phyloP scores from a whole-genome alignment of 2,329 filamentous ascomycete genomes.

The Sarocladium oryzae region DNA sequence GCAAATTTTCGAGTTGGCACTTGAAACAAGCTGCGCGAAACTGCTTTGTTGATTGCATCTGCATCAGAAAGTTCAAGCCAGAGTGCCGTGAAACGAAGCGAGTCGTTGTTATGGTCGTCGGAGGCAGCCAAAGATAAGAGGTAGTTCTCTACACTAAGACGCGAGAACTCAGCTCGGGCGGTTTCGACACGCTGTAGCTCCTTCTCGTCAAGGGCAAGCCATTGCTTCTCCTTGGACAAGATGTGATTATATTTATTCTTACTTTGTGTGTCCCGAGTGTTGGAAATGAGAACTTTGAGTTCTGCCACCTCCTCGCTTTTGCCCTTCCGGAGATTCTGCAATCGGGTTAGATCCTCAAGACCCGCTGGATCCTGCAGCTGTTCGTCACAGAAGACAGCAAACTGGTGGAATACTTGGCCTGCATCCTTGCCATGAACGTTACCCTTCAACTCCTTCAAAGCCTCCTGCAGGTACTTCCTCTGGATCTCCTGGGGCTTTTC shows the following conservation, averaged over 20 bases:
- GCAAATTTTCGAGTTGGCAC: constrained; percentile 93
- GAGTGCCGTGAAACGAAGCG: constrained; percentile 83
- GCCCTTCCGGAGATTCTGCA: constrained; percentile 70
- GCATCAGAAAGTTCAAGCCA: constrained; percentile 88
- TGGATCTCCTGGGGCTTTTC: constrained; percentile 91
- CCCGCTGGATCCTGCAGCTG: constrained; percentile 84
- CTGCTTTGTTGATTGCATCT: constrained; percentile 68
- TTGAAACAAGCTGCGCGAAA: constrained; percentile 59
- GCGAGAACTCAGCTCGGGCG: constrained; percentile 75
- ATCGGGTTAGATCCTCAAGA: constrained; percentile 74
- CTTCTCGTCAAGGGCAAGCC: constrained; percentile 83
- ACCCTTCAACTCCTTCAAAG: constrained; percentile 72
- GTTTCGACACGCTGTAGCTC: constrained; percentile 75
- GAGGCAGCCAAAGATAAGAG: constrained; percentile 77
- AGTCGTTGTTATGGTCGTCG: constrained; percentile 83
- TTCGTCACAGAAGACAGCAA: constrained; percentile 90
- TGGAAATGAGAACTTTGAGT: constrained; percentile 54
- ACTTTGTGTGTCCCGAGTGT: constrained; percentile 44
- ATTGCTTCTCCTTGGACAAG: constrained; percentile 69
- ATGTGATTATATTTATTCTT: constrained; percentile 53
- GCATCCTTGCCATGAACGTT: constrained; percentile 64
- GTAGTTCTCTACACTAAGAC: constrained; percentile 88
- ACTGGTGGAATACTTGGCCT: constrained; percentile 87
- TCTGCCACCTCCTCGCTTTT: constrained; percentile 77
- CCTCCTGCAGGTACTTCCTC: constrained; percentile 75